Evolutionary conservation across 176 grass and related monocot species (phyloP), one percentile per base, ranked within the genome.

Genomic region (Musa itinerans): DNA sequence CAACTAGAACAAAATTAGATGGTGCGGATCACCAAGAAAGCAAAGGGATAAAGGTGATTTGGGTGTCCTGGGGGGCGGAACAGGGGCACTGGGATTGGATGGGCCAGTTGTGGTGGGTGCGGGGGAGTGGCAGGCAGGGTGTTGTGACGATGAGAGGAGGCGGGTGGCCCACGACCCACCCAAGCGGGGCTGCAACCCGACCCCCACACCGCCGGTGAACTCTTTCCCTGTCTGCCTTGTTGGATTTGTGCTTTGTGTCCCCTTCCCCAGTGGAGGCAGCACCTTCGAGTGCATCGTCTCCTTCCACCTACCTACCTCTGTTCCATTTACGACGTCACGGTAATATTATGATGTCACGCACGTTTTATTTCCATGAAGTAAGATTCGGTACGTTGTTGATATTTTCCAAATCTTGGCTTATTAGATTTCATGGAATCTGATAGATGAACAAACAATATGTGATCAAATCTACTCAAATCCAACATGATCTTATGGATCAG

Each of bases 171-270:
- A 17, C 15, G 62, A 23, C 27, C 66, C 29, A 48, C n/a, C 69
- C n/a, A 48, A 13, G 34, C 11, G 52, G n/a, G n/a, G 50, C 20
- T 50, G 34, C 11, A 9, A 21, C 15, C 4, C 17, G 69, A 71
- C 69, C 69, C 69, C 6, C 15, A 3, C 10, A 8, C 17, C 48
- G 8, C 10, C 15, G 48, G 50, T 10, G 16, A 22, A 71, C 50
- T 20, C 69, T 52, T 71, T 71, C n/a, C 48, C 26, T 71, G 69
- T 71, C 69, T 71, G 69, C 69, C 26, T 19, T 51, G 8, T 71
- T 71, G 69, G 69, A 22, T 71, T 71, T 71, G 69, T 71, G 69
- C 69, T 71, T 53, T 71, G 54, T 68, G 65, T 68, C 65, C 65
- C 13, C 65, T 9, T 68, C 65, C 25, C 65, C 26, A 43, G 3